Percentiles rank a stretch among this genome's conserved stretches.
Conservation (phyloP, 495 filamentous ascomycete species). For the Trichoderma erinaceum region DNA sequence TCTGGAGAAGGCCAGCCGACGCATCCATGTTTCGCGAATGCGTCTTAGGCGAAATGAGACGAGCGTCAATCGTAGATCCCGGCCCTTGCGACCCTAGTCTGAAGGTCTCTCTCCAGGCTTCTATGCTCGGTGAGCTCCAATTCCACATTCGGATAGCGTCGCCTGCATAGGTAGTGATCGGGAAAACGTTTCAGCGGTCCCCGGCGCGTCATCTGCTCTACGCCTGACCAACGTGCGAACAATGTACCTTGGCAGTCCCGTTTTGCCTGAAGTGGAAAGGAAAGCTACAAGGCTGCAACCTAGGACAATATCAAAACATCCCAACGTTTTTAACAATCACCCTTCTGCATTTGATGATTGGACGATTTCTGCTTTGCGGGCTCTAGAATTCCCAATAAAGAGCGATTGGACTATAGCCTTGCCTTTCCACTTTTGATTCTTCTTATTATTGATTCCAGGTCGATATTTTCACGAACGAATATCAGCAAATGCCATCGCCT, state of each 20-base stretch:
- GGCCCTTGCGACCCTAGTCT: conserved; percentile 7
- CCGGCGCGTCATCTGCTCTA: background rate
- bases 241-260: background rate
- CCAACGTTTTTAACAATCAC: background rate
- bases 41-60: conserved; percentile 10
- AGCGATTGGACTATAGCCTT: background rate
- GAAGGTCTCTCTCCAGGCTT: background rate
- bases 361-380: background rate
- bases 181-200: background rate
- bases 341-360: background rate
- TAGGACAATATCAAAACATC: background rate
- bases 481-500: background rate
- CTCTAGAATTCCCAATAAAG: background rate
- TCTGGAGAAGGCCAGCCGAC: conserved; percentile 6
- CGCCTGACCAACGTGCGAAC: background rate
- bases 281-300: background rate
- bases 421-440: background rate
- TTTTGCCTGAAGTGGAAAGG: background rate
- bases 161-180: background rate
- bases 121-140: background rate
- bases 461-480: background rate
- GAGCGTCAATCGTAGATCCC: conserved; percentile 12
- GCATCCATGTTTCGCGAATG: conserved; percentile 3
- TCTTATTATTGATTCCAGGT: background rate
- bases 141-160: background rate